phyloP scores from a whole-genome alignment of 176 grass and related monocot species.

The Eragrostis curvula region DNA sequence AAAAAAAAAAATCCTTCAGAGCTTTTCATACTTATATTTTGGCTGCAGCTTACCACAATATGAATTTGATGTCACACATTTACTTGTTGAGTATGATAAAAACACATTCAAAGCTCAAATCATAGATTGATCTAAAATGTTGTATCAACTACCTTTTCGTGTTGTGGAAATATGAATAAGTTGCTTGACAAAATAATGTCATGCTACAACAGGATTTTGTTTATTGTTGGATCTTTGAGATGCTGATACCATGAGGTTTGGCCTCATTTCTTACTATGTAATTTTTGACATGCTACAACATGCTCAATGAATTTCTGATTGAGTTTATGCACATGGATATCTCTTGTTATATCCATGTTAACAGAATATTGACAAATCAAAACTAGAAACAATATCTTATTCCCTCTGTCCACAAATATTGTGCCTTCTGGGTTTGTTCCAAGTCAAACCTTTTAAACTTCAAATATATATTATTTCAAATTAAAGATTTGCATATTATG shows the following conservation, averaged over 20 bases:
- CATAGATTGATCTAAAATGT: background rate
- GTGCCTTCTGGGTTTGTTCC: too few species aligned
- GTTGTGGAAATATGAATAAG: background rate
- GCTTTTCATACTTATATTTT: background rate
- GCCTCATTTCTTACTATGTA: background rate
- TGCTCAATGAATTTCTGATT: background rate
- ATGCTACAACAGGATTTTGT: background rate
- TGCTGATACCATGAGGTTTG: background rate
- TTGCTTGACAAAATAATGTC: background rate
- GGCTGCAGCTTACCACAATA: background rate
- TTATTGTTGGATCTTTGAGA: conserved; percentile 12
- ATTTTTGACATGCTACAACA: background rate
- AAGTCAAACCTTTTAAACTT: too few species aligned
- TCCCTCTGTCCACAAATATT: background rate
- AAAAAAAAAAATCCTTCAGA: background rate
- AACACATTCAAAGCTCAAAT: background rate
- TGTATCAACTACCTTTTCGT: background rate
- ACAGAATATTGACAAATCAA: background rate
- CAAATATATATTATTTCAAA: too few species aligned
- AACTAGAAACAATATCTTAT: conserved; percentile 3
- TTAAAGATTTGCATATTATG: too few species aligned
- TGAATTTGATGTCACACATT: background rate
- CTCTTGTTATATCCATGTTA: background rate
- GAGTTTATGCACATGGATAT: background rate
- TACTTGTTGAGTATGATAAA: background rate